A percentile compares a stretch with the other conserved stretches of the same genome.
Evolutionary conservation across 306 rosid genomes (phyloP).

Genomic region (Cucurbita argyrosperma): DNA sequence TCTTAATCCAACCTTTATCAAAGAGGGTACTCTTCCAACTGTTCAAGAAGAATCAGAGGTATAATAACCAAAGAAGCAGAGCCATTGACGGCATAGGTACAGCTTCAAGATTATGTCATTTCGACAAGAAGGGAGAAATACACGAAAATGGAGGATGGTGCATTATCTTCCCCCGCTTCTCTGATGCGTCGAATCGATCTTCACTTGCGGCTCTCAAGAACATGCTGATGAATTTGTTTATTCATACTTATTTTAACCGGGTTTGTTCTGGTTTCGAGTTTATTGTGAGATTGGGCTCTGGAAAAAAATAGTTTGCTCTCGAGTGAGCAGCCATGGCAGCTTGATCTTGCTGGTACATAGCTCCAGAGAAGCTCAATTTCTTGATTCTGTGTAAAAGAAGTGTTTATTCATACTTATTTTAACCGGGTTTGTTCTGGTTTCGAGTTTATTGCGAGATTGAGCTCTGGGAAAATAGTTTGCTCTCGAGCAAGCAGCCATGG

Average conservation of each 20-base stretch:
- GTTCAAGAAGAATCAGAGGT: slow-evolving; percentile 46
- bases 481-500: not conserved
- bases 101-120: not conserved
- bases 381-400: not conserved
- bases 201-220: slow-evolving; percentile 14
- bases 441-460: slow-evolving; percentile 38
- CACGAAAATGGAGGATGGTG: slow-evolving; percentile 12
- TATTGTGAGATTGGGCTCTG: slow-evolving; percentile 49
- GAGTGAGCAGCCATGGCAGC: not conserved
- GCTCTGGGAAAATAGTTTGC: slow-evolving; percentile 23
- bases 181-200: slow-evolving; percentile 13
- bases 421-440: slow-evolving; percentile 30
- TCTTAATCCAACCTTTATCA: slow-evolving; percentile 55
- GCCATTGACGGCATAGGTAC: slow-evolving; percentile 5
- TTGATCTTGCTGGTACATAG: not conserved
- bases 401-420: slow-evolving; percentile 51
- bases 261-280: slow-evolving; percentile 21
- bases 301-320: slow-evolving; percentile 11
- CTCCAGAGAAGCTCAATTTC: not conserved
- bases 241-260: slow-evolving; percentile 45
- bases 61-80: slow-evolving; percentile 14
- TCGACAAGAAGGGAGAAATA: slow-evolving; percentile 17
- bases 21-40: slow-evolving; percentile 53
- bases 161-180: slow-evolving; percentile 16
- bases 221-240: slow-evolving; percentile 43